A percentile compares a stretch with the other conserved stretches of the same genome.
Evolutionary conservation across 2,329 filamentous ascomycete species (phyloP).

Genomic region (Trichophyton verrucosum): DNA sequence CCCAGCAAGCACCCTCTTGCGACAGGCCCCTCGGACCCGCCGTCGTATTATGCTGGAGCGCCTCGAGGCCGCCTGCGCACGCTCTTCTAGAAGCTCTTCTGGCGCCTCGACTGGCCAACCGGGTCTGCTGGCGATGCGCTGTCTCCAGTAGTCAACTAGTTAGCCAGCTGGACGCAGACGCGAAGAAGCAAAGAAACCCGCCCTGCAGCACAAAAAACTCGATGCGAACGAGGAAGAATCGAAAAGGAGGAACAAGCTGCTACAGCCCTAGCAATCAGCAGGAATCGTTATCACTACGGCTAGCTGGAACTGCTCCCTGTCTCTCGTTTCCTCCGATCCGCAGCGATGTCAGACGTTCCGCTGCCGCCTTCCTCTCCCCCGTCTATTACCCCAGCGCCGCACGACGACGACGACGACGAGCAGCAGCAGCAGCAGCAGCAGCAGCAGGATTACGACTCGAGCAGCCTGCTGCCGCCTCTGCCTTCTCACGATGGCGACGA

Average conservation of each 20-base stretch:
- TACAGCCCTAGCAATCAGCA: neutral
- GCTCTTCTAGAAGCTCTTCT: neutral
- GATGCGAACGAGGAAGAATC: neutral
- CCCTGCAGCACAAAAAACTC: neutral
- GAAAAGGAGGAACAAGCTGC: neutral
- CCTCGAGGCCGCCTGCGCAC: neutral
- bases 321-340: neutral
- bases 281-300: neutral
- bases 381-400: slow-evolving; percentile 6
- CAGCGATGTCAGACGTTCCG: neutral
- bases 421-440: neutral
- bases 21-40: neutral
- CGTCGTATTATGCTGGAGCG: neutral
- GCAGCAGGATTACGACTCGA: slow-evolving; percentile 10
- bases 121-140: neutral
- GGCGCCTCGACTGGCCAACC: neutral
- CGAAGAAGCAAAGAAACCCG: neutral
- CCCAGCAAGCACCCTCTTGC: neutral
- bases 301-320: neutral
- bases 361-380: slow-evolving; percentile 9
- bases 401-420: neutral
- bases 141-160: neutral
- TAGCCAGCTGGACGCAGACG: neutral
- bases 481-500: slow-evolving; percentile 7
- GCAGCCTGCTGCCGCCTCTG: slow-evolving; percentile 8